Conservation (phyloP, 1,139 yeast species). For the Taphrina deformans region DNA sequence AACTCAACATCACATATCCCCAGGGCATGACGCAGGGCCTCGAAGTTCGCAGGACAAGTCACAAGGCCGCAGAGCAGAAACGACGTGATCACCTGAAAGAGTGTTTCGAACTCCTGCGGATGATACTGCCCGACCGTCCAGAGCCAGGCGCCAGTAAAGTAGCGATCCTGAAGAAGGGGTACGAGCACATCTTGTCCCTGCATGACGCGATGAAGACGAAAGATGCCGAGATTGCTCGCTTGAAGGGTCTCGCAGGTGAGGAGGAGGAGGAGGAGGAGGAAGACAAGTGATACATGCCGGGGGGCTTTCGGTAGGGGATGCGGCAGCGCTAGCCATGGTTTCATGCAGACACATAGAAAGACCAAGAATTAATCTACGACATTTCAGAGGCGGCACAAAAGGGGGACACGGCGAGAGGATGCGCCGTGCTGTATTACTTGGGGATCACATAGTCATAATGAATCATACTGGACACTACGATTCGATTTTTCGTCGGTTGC, state of each 20-base stretch:
- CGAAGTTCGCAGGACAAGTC: slow-evolving; percentile 60
- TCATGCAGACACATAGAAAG: no score
- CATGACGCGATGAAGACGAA: background rate
- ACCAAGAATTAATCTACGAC: no score
- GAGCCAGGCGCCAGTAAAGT: slow-evolving; percentile 27
- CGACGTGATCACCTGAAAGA: slow-evolving; percentile 83
- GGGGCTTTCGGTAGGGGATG: no score
- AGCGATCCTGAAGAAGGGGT: slow-evolving; percentile 23
- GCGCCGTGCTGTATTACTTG: no score
- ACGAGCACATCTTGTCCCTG: slow-evolving; percentile 13
- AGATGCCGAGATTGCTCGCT: slow-evolving; percentile 19
- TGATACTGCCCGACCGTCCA: slow-evolving; percentile 23
- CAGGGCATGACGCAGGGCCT: slow-evolving; percentile 48
- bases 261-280: background rate
- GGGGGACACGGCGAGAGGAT: no score
- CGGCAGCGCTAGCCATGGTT: no score
- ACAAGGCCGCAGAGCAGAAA: slow-evolving; percentile 94
- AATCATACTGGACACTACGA: no score
- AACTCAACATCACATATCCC: slow-evolving; percentile 49
- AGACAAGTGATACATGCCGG: no score
- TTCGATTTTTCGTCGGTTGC: no score
- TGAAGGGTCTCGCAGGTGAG: background rate
- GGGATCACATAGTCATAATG: no score
- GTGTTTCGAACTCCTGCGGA: slow-evolving; percentile 20
- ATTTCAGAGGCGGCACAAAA: no score